Conservation (phyloP, 2,329 filamentous ascomycete genomes). For the Cladobotryum mycophilum region DNA sequence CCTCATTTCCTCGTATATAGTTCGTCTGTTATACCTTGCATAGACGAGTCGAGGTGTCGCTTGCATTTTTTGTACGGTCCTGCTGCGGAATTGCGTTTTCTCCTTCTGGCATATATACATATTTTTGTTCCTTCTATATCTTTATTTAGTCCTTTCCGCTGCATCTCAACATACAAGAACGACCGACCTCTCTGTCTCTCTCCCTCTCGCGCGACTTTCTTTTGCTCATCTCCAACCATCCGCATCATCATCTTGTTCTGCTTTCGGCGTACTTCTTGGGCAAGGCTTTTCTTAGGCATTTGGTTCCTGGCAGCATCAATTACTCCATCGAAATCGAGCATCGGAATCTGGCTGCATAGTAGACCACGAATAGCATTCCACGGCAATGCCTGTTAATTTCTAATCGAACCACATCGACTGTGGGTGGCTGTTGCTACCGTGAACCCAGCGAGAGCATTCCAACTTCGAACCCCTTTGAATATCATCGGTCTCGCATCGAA, state of each 20-base stretch:
- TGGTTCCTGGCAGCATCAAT: no score
- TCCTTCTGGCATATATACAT: no score
- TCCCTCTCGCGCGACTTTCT: conserved; percentile 3
- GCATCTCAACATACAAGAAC: background rate
- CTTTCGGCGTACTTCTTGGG: background rate
- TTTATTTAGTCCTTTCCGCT: background rate
- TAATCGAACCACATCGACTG: background rate
- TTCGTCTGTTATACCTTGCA: no score
- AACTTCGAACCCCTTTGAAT: background rate
- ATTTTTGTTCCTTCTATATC: background rate
- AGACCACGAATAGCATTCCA: no score
- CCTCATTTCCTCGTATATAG: no score
- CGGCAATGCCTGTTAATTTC: no score
- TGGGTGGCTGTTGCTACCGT: background rate
- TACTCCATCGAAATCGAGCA: no score
- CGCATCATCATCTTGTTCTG: conserved; percentile 3
- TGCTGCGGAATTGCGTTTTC: no score
- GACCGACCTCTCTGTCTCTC: background rate
- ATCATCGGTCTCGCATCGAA: no score
- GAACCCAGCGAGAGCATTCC: background rate
- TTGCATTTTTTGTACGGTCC: conserved; percentile 16
- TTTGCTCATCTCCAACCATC: conserved; percentile 5
- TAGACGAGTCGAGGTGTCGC: conserved; percentile 12
- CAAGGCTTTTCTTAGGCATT: background rate
- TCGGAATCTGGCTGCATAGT: no score